These are phyloP conservation scores for Eutypa lata DNA, from an alignment of 2,329 filamentous ascomycete species.

Conservation along the genomic window DNA sequence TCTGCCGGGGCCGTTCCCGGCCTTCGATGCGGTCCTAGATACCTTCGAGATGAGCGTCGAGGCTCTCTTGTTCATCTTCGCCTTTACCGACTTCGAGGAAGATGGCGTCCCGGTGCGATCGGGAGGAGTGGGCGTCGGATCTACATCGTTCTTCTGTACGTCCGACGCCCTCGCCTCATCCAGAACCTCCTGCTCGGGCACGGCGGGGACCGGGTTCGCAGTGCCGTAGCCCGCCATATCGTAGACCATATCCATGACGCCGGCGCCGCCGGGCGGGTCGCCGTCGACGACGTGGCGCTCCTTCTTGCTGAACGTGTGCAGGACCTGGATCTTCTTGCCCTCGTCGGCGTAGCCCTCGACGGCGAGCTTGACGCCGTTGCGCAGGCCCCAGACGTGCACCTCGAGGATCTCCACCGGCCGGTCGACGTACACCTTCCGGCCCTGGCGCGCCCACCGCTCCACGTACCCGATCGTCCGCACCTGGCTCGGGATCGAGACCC, in stretches of 20 bases:
- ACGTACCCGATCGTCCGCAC: constrained; percentile 85
- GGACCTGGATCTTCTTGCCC: constrained; percentile 78
- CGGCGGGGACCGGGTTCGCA: constrained; percentile 19
- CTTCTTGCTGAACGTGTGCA: constrained; percentile 73
- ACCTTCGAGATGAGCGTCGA: constrained; percentile 18
- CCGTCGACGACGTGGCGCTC: constrained; percentile 70
- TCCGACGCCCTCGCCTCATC: constrained; percentile 29
- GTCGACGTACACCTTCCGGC: constrained; percentile 64
- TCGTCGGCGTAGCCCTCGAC: constrained; percentile 86
- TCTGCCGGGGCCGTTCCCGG: constrained; percentile 1
- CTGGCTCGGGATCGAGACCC: constrained; percentile 91
- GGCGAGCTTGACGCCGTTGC: constrained; percentile 82
- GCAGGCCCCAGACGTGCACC: constrained; percentile 83
- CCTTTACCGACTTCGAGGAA: constrained; percentile 8
- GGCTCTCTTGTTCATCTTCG: constrained; percentile 9
- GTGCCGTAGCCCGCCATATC: constrained; percentile 46
- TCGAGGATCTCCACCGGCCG: constrained; percentile 81
- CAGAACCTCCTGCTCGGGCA: constrained; percentile 32
- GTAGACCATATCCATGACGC: constrained; percentile 49
- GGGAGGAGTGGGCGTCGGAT: constrained; percentile 4
- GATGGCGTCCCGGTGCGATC: constrained; percentile 8
- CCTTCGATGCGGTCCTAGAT: constrained; percentile 8
- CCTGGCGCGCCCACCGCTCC: constrained; percentile 72
- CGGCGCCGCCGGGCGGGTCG: constrained; percentile 45
- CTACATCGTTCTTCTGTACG: constrained; percentile 4